A percentile compares a stretch with the other conserved stretches of the same genome.
Evolutionary conservation across 495 filamentous ascomycete genomes (phyloP).

Genomic region (Xylaria intraflava): DNA sequence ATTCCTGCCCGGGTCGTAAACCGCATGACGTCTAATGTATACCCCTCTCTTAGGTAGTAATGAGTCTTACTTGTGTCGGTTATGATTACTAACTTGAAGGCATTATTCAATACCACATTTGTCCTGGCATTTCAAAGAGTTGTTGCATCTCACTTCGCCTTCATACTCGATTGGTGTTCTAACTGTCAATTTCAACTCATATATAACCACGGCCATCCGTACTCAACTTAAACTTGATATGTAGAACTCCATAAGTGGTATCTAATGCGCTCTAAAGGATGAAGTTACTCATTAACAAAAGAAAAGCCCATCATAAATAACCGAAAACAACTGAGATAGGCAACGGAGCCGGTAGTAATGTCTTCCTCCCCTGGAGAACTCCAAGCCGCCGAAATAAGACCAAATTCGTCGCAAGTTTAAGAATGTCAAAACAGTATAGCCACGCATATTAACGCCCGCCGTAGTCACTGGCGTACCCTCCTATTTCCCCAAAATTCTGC

Average conservation of each 20-base stretch:
- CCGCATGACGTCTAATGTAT: too few species aligned
- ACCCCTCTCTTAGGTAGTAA: background rate
- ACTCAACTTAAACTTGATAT: background rate
- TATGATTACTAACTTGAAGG: too few species aligned
- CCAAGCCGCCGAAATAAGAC: background rate
- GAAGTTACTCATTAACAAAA: constrained; percentile 9
- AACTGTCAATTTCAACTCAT: too few species aligned
- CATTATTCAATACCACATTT: background rate
- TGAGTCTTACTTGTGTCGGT: background rate
- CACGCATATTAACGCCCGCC: constrained; percentile 31
- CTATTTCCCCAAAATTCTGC: constrained; percentile 45
- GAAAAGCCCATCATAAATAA: background rate
- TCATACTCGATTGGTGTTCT: too few species aligned
- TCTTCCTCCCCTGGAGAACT: background rate
- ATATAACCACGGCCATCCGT: background rate
- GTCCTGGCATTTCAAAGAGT: background rate
- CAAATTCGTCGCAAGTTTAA: background rate
- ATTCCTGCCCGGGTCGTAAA: too few species aligned
- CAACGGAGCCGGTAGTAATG: constrained; percentile 8
- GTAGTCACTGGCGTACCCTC: constrained; percentile 48
- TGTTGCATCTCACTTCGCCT: too few species aligned
- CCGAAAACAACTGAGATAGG: background rate
- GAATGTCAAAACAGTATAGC: background rate
- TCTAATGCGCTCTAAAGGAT: constrained; percentile 27
- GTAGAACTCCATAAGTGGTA: constrained; percentile 25